Conservation (phyloP, 495 filamentous ascomycete species). For the Hypoxylon trugodes region DNA sequence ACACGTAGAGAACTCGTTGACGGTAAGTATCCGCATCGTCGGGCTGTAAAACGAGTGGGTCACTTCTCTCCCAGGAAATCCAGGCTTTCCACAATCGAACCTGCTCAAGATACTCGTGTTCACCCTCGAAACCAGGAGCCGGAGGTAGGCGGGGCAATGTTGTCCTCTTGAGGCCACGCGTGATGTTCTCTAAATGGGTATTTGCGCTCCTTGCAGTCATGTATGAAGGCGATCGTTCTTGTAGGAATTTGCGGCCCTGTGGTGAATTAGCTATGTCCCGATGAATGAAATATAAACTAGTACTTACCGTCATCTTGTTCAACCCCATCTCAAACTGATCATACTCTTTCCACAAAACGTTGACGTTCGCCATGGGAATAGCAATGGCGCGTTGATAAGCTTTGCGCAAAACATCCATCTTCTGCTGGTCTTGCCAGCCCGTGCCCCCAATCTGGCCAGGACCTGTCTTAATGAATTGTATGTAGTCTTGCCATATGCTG, state of each 20-base stretch:
- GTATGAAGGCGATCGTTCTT: conserved; percentile 88
- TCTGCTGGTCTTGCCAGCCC: conserved; percentile 95
- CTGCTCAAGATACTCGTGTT: conserved; percentile 84
- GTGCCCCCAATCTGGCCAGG: conserved; percentile 85
- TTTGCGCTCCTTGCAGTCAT: conserved; percentile 91
- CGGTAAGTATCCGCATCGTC: conserved; percentile 79
- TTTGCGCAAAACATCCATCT: conserved; percentile 92
- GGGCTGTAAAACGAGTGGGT: conserved; percentile 82
- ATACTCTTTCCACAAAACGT: conserved; percentile 94
- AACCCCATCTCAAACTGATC: conserved; percentile 91
- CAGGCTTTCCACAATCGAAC: conserved; percentile 92
- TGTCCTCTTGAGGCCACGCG: conserved; percentile 76
- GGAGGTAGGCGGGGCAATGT: conserved; percentile 84
- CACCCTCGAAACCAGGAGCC: conserved; percentile 83
- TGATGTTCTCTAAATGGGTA: conserved; percentile 84
- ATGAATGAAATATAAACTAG: background rate
- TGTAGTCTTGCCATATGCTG: conserved; percentile 89
- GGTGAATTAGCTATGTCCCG: conserved; percentile 28
- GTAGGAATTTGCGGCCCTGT: conserved; percentile 89
- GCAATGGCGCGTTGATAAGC: conserved; percentile 89
- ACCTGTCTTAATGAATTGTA: conserved; percentile 85
- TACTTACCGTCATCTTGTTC: conserved; percentile 83
- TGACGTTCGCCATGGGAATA: conserved; percentile 81
- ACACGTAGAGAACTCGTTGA: conserved; percentile 82
- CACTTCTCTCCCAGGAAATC: conserved; percentile 93